A percentile compares a stretch with the other conserved stretches of the same genome.
These are phyloP conservation scores for Phaeoacremonium minimum DNA, from an alignment of 2,329 filamentous ascomycete species.

Conservation along the genomic window DNA sequence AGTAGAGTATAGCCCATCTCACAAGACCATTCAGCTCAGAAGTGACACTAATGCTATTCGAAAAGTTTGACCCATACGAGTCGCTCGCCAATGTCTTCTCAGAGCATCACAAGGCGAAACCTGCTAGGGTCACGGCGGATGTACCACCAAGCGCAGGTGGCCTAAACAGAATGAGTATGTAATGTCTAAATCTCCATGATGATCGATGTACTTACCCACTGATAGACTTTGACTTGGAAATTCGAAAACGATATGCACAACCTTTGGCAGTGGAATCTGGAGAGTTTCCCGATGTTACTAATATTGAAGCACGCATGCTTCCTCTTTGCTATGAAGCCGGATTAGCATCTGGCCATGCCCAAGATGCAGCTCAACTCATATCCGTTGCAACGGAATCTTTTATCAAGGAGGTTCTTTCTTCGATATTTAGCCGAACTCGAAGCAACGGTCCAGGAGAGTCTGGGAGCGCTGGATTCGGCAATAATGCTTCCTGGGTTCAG, in stretches of 20 bases:
- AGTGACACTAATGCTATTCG: constrained; percentile 1
- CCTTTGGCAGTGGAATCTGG: constrained; percentile 64
- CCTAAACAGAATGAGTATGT: constrained; percentile 75
- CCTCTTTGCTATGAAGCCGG: constrained; percentile 66
- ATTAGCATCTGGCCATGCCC: constrained; percentile 51
- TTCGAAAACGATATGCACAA: constrained; percentile 60
- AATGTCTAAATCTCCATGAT: no score
- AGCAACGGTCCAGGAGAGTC: constrained; percentile 62
- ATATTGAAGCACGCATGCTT: constrained; percentile 61
- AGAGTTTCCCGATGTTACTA: constrained; percentile 63
- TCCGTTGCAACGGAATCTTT: constrained; percentile 63
- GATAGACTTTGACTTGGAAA: constrained; percentile 37
- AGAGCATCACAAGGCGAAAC: constrained; percentile 42
- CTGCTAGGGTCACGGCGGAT: constrained; percentile 48
- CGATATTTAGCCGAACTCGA: constrained; percentile 59
- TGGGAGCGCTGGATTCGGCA: constrained; percentile 58
- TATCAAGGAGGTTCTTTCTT: constrained; percentile 61
- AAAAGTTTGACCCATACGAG: constrained; percentile 51
- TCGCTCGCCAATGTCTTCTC: constrained; percentile 46
- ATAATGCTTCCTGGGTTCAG: constrained; percentile 68
- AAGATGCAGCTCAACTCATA: constrained; percentile 60
- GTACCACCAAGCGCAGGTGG: constrained; percentile 65
- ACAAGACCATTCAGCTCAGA: neutral
- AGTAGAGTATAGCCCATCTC: constrained; percentile 17
- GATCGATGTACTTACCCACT: no score